Evolutionary conservation across 257 asterid species (phyloP).

Genomic region (Solanum appendiculatum): DNA sequence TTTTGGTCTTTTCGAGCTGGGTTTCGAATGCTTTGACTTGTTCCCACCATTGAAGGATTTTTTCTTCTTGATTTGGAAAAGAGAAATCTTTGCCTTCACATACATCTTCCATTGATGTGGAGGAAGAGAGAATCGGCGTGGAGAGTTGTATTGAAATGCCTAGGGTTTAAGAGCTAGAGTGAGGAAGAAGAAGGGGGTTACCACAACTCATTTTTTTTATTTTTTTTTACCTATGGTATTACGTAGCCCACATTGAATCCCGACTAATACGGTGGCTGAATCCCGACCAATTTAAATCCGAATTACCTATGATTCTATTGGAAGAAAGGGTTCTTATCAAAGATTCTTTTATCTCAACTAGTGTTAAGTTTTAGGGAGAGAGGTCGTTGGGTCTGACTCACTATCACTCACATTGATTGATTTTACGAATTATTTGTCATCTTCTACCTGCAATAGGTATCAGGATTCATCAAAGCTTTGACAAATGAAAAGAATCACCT

Average conservation of each 20-base stretch:
- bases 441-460: fast-evolving
- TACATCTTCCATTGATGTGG: slow-evolving; percentile 65
- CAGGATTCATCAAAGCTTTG: too few relatives aligned
- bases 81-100: slow-evolving; percentile 91
- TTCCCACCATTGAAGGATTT: slow-evolving; percentile 66
- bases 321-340: neutral
- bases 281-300: too few relatives aligned
- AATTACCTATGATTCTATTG: neutral
- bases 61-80: slow-evolving; percentile 67
- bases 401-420: neutral
- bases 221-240: too few relatives aligned
- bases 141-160: neutral
- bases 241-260: too few relatives aligned
- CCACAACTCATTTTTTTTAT: neutral
- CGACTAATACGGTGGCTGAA: too few relatives aligned
- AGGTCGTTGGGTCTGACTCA: fast-evolving
- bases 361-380: neutral
- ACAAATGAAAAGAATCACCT: too few relatives aligned
- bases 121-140: neutral
- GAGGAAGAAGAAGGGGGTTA: neutral
- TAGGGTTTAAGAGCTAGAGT: slow-evolving; percentile 29
- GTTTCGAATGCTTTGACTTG: slow-evolving; percentile 69
- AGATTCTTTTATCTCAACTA: too few relatives aligned
- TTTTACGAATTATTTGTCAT: too few relatives aligned
- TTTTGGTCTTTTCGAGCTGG: slow-evolving; percentile 56